Evolutionary conservation across 148 eudicot species (phyloP), one percentile per base, ranked within the genome.

Genomic region (Amaranthus palmeri): DNA sequence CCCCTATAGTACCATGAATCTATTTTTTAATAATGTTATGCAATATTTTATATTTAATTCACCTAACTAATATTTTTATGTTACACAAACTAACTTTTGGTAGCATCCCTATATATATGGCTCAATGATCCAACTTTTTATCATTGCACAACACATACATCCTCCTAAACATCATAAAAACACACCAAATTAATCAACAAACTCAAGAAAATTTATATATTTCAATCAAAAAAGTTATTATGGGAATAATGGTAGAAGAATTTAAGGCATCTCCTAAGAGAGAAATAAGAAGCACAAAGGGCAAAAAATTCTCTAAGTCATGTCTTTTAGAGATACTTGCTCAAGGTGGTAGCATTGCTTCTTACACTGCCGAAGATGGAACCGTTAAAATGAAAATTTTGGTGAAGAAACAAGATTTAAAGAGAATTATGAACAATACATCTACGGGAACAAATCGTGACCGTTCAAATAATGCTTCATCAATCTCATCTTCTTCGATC

Each of bases 351-450:
- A 72, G 63, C 12, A 78, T 75, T 1, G 81, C 79, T n/a, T 73
- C 86, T 0, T 72, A 75, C 64, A 71, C 62, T 3, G 81, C 65
- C 4, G 86, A 83, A 71, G 83, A 83, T 41, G 92, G 90, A 8
- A 74, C 61, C 15, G 51, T 82, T 55, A 84, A 80, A 69, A 74
- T 88, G 84, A 88, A 88, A 75, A 81, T 90, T 17, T 58, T 81
- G 67, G 84, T 90, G 65, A 83, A 74, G 60, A 85, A 81, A 61
- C 82, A 83, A 54, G 86, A 90, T 45, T 62, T 88, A 36, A 79
- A 88, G 74, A 81, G 83, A 63, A 79, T 90, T 45, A 79, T 81
- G 54, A 70, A 48, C 13, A 70, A 64, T 47, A 46, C 10, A 25
- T 25, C 36, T 0, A 25, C 0, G 18, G 61, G 51, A 0, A 4